A percentile compares a stretch with the other conserved stretches of the same genome.
Conservation (phyloP, 2,329 filamentous ascomycete species). For the Colletotrichum camelliae region DNA sequence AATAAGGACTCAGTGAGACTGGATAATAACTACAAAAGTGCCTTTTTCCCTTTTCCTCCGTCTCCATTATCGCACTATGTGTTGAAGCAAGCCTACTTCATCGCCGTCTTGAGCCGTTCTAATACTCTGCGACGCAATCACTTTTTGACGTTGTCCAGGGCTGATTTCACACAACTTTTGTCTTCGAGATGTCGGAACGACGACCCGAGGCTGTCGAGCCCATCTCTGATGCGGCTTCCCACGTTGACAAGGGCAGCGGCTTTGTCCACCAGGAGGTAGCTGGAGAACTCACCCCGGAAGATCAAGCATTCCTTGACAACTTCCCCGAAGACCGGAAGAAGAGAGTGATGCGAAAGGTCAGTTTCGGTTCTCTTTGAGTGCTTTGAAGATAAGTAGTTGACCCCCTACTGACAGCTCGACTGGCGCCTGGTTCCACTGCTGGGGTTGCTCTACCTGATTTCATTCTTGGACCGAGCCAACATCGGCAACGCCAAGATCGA, state of each 20-base stretch:
- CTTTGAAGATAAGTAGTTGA: accelerated
- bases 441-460: slow-evolving; percentile 62
- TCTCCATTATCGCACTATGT: neutral
- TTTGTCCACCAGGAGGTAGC: neutral
- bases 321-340: neutral
- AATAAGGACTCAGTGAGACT: neutral
- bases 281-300: neutral
- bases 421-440: slow-evolving; percentile 48
- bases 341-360: neutral
- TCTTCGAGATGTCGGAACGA: neutral
- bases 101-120: neutral
- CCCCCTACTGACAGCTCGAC: neutral
- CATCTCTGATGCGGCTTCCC: neutral
- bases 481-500: slow-evolving; percentile 56
- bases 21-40: neutral
- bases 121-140: accelerated
- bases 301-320: neutral
- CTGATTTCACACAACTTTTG: neutral
- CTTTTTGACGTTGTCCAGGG: neutral
- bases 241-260: neutral
- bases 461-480: slow-evolving; percentile 63
- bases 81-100: neutral
- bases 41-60: neutral
- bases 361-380: neutral
- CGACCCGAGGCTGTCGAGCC: neutral